These are phyloP conservation scores for Sporothrix humicola DNA, from an alignment of 2,329 filamentous ascomycete genomes.

Conservation along the genomic window DNA sequence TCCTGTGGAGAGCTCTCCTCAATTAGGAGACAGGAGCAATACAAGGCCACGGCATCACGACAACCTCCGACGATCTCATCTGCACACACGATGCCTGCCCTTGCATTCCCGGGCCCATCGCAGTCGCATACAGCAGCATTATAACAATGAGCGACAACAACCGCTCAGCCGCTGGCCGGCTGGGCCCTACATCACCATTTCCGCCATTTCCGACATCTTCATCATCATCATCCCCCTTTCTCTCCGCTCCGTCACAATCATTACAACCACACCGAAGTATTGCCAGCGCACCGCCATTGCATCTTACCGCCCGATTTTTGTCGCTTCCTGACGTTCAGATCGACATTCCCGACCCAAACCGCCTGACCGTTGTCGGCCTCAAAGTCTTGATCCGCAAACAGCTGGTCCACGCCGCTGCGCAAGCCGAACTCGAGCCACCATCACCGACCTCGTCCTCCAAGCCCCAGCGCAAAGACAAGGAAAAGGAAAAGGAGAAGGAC, in stretches of 20 bases:
- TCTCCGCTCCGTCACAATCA: neutral
- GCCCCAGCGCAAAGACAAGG: neutral
- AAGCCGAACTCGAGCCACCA: conserved; percentile 58
- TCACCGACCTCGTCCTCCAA: conserved; percentile 38
- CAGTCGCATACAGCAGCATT: neutral
- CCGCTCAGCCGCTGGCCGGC: conserved; percentile 9
- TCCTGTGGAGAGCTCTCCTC: conserved; percentile 18
- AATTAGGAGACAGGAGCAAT: neutral
- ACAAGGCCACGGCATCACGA: too few relatives aligned
- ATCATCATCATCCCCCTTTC: conserved; percentile 6
- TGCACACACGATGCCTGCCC: conserved; percentile 12
- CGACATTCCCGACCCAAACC: conserved; percentile 69
- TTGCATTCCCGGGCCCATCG: neutral
- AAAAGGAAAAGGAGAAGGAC: conserved; percentile 11
- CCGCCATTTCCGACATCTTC: neutral
- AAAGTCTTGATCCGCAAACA: conserved; percentile 81
- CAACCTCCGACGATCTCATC: neutral
- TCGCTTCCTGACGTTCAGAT: conserved; percentile 83
- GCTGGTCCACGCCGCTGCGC: conserved; percentile 49
- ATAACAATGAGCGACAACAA: conserved; percentile 16
- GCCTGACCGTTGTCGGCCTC: conserved; percentile 75
- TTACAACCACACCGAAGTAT: neutral
- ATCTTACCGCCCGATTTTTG: conserved; percentile 88
- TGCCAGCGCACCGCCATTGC: conserved; percentile 55
- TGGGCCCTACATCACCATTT: conserved; percentile 8